These are phyloP conservation scores for Metarhizium sp. DNA, from an alignment of 2,329 filamentous ascomycete species.

Conservation along the genomic window DNA sequence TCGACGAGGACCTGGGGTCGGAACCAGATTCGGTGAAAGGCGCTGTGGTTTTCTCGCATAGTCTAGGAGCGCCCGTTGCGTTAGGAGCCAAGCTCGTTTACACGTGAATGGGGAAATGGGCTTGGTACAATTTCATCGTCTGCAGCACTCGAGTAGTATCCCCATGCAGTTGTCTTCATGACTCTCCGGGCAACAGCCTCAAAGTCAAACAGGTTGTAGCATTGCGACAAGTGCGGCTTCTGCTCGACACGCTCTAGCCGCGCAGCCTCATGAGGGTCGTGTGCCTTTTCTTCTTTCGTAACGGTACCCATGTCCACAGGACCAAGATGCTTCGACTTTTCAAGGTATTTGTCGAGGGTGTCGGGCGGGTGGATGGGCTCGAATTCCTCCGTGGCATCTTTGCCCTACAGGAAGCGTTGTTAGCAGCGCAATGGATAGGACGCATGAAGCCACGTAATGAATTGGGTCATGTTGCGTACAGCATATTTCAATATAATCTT, in stretches of 20 bases:
- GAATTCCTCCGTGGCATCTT: conserved; percentile 87
- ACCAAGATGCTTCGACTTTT: conserved; percentile 80
- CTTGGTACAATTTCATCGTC: conserved; percentile 32
- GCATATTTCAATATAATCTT: conserved; percentile 97
- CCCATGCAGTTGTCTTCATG: conserved; percentile 97
- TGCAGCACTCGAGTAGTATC: conserved; percentile 90
- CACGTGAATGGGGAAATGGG: not conserved
- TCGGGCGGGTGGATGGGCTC: conserved; percentile 84
- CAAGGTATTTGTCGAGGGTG: conserved; percentile 77
- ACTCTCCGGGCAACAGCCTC: conserved; percentile 81
- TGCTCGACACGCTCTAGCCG: conserved; percentile 63
- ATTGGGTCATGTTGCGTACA: conserved; percentile 24
- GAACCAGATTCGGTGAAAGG: conserved; percentile 97
- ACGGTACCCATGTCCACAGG: conserved; percentile 81
- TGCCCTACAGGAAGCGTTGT: conserved; percentile 42
- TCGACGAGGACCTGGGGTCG: conserved; percentile 81
- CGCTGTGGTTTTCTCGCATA: conserved; percentile 87
- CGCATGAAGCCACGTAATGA: not conserved
- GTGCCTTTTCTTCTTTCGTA: conserved; percentile 59
- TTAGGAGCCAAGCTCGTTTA: not conserved
- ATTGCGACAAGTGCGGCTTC: conserved; percentile 77
- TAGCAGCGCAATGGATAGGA: not conserved
- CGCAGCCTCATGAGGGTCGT: conserved; percentile 48
- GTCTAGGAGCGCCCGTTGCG: conserved; percentile 44
- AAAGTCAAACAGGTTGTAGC: conserved; percentile 93